phyloP scores from a whole-genome alignment of 495 filamentous ascomycete species.

The Neurospora sp. region DNA sequence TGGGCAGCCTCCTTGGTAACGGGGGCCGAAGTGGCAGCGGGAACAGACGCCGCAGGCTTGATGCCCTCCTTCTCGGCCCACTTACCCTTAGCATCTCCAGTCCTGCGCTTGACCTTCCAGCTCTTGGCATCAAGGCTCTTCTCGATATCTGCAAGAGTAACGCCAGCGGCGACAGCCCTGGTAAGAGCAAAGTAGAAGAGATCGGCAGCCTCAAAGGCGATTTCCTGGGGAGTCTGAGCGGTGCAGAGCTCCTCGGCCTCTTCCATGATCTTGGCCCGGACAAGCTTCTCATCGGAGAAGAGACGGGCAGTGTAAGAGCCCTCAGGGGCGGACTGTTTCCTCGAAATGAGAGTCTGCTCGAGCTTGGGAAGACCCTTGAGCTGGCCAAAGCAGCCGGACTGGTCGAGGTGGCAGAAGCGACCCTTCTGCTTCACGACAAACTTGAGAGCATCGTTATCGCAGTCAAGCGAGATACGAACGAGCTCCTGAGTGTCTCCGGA shows the following conservation, averaged over 20 bases:
- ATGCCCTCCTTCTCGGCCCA: slow-evolving; percentile 78
- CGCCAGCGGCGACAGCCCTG: slow-evolving; percentile 73
- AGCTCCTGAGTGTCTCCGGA: slow-evolving; percentile 90
- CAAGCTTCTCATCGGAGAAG: slow-evolving; percentile 81
- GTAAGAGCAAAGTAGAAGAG: slow-evolving; percentile 92
- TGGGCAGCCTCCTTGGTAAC: slow-evolving; percentile 25
- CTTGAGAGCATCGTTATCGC: slow-evolving; percentile 83
- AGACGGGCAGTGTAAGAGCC: slow-evolving; percentile 90
- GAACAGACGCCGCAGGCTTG: slow-evolving; percentile 30
- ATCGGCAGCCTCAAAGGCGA: slow-evolving; percentile 91
- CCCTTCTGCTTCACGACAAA: slow-evolving; percentile 87
- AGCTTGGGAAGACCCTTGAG: slow-evolving; percentile 72
- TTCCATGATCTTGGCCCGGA: slow-evolving; percentile 95
- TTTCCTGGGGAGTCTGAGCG: slow-evolving; percentile 67
- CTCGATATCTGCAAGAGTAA: slow-evolving; percentile 79
- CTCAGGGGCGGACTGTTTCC: slow-evolving; percentile 70
- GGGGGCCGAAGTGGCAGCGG: not conserved
- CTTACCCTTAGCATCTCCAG: slow-evolving; percentile 84
- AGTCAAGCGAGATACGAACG: slow-evolving; percentile 74
- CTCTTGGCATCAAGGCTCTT: slow-evolving; percentile 88
- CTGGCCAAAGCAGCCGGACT: slow-evolving; percentile 81
- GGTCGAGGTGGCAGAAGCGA: slow-evolving; percentile 89
- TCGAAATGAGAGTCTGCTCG: slow-evolving; percentile 69
- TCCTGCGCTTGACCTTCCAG: slow-evolving; percentile 81
- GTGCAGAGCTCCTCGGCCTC: slow-evolving; percentile 91